Evolutionary conservation across 2,329 filamentous ascomycete species (phyloP), one percentile per base, ranked within the genome.

Genomic region (Aspergillus glaucus): DNA sequence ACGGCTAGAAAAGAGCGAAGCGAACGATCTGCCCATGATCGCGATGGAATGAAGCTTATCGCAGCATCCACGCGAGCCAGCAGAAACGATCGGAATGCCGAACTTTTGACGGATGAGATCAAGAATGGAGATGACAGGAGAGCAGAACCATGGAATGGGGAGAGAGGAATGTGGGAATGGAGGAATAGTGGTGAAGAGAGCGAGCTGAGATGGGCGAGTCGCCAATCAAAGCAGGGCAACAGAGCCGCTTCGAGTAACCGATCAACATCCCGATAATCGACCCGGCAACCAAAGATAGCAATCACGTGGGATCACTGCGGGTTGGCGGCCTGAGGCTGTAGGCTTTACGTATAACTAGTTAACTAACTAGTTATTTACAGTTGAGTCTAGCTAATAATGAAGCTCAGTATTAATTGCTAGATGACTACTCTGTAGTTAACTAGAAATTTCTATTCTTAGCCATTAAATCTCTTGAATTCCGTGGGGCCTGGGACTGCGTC

Each of bases 1-100:
- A 65, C 74, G 60, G 70, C 83, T 79, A 71, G 93, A 93, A 68
- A 92, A 78, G 73, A 85, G 93, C 48, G 88, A 88, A 68, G 80
- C 79, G 61, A 76, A 73, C 62, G 71, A 71, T 63, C 75, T 76
- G 69, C 79, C 79, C 66, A 66, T 75, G 56, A 53, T 66, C 57
- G 65, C 59, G 50, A 57, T 53, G 57, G 52, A 28, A 50, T 45
- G 50, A 59, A 55, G 57, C 53, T 51, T 55, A 52, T 54, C 52
- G 53, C 55, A 52, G 58, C 55, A 58, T 55, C 62, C 60, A 73
- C 74, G 62, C 59, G 62, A 57, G 37, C 48, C 48, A 55, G 48
- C 50, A 44, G 52, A 59, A 62, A 63, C 61, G 59, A 40, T 59
- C 50, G 47, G 44, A 48, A 43, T 50, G 50, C 47, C 48, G 46